These are phyloP conservation scores for Starmerella potacharoeniae DNA, from an alignment of 805 yeast genomes.

Conservation along the genomic window DNA sequence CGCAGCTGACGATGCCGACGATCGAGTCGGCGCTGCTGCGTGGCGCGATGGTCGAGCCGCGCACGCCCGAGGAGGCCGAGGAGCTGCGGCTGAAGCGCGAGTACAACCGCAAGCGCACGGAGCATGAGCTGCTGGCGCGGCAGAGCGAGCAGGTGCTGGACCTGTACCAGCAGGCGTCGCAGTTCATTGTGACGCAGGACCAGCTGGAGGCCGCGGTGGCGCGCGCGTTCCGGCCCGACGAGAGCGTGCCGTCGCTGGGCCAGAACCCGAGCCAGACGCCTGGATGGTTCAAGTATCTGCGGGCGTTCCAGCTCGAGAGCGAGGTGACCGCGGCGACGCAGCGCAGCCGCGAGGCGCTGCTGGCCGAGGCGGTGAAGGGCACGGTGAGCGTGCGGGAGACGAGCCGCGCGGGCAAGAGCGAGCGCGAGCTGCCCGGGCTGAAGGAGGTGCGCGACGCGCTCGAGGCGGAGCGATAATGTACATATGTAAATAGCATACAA, in stretches of 20 bases:
- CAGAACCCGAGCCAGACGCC: constrained; percentile 13
- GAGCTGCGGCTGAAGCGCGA: constrained; percentile 47
- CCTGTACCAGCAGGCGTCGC: constrained; percentile 39
- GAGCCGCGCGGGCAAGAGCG: background rate
- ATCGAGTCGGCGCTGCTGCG: constrained; percentile 39
- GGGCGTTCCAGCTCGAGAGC: background rate
- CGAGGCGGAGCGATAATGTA: background rate
- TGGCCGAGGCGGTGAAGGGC: constrained; percentile 1
- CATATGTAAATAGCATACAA: background rate
- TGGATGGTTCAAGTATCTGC: constrained; percentile 11
- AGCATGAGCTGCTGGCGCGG: constrained; percentile 41
- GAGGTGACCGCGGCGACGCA: background rate
- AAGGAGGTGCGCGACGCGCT: constrained; percentile 25
- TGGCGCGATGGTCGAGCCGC: constrained; percentile 59
- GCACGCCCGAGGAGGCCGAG: constrained; percentile 60
- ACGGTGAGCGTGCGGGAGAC: background rate
- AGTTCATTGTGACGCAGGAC: constrained; percentile 14
- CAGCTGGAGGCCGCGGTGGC: constrained; percentile 13
- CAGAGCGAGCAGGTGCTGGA: constrained; percentile 50
- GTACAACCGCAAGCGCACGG: constrained; percentile 51
- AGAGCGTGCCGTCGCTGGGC: constrained; percentile 9
- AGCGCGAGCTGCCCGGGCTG: constrained; percentile 22
- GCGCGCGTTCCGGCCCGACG: constrained; percentile 13
- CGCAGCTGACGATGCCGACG: constrained; percentile 65
- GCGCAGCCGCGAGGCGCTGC: constrained; percentile 2